A percentile compares a stretch with the other conserved stretches of the same genome.
Evolutionary conservation across 1,284 basidiomycete species (phyloP).

Genomic region (Fomitiporia mediterranea): DNA sequence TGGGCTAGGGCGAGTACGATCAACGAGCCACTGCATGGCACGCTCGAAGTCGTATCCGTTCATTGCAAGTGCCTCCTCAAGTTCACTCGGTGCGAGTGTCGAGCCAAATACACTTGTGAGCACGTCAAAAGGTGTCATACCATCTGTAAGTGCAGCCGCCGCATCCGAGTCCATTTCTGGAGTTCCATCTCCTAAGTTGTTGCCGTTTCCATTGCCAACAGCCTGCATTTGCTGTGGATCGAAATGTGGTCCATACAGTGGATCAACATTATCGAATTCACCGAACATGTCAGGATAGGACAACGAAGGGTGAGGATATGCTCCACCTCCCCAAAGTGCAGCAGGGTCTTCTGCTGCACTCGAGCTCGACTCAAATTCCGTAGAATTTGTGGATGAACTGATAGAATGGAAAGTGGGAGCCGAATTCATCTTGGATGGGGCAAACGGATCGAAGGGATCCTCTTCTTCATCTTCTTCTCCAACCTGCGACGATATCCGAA

Average conservation of each 20-base stretch:
- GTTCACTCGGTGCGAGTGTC: slow-evolving; percentile 80
- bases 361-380: slow-evolving; percentile 58
- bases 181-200: slow-evolving; percentile 30
- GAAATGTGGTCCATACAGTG: slow-evolving; percentile 10
- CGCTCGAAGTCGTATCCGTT: slow-evolving; percentile 94
- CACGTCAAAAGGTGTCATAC: slow-evolving; percentile 97
- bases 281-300: slow-evolving; percentile 17
- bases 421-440: slow-evolving; percentile 35
- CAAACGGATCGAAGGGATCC: slow-evolving; percentile 74
- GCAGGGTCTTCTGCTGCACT: slow-evolving; percentile 37
- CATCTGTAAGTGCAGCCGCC: slow-evolving; percentile 64
- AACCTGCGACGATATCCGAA: slow-evolving; percentile 57
- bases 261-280: slow-evolving; percentile 14
- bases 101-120: slow-evolving; percentile 90
- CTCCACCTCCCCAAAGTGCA: slow-evolving; percentile 9
- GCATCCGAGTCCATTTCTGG: slow-evolving; percentile 50
- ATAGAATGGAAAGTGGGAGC: slow-evolving; percentile 59
- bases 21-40: slow-evolving; percentile 89
- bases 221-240: slow-evolving; percentile 16
- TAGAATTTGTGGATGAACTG: slow-evolving; percentile 31
- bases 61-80: slow-evolving; percentile 87
- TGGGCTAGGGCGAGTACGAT: slow-evolving; percentile 50
- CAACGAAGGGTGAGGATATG: slow-evolving; percentile 28
- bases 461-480: slow-evolving; percentile 51
- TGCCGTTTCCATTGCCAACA: not conserved